Conservation (phyloP, 371 early-diverging fungal genomes). For the Enterospora canceri region DNA sequence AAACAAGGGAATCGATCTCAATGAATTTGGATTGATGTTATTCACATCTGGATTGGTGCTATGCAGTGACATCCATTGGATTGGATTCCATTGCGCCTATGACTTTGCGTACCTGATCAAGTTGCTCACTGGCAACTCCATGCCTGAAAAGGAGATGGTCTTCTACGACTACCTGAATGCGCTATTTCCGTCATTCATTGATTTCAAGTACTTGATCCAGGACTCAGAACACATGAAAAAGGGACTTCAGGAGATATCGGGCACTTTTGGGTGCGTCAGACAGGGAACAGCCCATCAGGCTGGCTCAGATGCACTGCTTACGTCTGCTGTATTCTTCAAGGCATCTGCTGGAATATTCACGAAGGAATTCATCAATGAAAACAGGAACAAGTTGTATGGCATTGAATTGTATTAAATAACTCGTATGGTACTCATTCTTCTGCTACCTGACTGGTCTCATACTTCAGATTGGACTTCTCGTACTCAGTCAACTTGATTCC, state of each 20-base stretch:
- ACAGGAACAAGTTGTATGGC: conserved; percentile 46
- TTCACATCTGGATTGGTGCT: conserved; percentile 89
- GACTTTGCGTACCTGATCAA: conserved; percentile 97
- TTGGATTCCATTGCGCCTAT: conserved; percentile 93
- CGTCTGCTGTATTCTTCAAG: conserved; percentile 82
- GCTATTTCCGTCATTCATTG: conserved; percentile 91
- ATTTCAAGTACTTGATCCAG: conserved; percentile 92
- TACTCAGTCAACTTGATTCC: conserved; percentile 50
- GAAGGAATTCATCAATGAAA: conserved; percentile 56
- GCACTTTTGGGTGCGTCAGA: conserved; percentile 71
- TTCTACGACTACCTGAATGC: conserved; percentile 80
- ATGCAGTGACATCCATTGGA: conserved; percentile 78
- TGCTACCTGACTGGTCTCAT: conserved; percentile 34
- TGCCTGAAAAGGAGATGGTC: conserved; percentile 77
- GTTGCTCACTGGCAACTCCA: conserved; percentile 71
- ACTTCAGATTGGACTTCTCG: conserved; percentile 49
- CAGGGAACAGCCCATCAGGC: conserved; percentile 98
- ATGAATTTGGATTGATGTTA: conserved; percentile 86
- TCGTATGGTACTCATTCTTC: neutral
- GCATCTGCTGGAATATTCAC: conserved; percentile 83
- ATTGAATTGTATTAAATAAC: conserved; percentile 29
- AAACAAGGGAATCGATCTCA: conserved; percentile 84
- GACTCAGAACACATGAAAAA: conserved; percentile 83
- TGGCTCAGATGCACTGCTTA: conserved; percentile 88
- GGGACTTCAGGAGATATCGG: conserved; percentile 93